Percentiles rank a stretch among this genome's conserved stretches.
phyloP scores from a whole-genome alignment of 768 basidiomycete genomes.

The Tricholoma bakamatsutake region DNA sequence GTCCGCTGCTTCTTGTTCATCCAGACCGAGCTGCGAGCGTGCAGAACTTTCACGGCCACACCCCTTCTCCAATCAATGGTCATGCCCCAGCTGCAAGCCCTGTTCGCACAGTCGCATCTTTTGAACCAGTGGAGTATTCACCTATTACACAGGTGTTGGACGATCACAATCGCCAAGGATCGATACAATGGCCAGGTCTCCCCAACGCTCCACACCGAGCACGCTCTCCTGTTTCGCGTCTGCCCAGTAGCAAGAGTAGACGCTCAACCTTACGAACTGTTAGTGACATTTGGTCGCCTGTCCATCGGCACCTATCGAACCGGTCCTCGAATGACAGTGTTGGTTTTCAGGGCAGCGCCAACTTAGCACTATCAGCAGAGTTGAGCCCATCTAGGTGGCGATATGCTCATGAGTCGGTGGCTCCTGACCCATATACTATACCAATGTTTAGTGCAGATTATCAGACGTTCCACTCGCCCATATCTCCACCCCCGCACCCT shows the following conservation, averaged over 20 bases:
- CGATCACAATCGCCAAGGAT: conserved; percentile 20
- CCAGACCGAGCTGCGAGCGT: conserved; percentile 17
- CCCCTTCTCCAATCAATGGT: conserved; percentile 17
- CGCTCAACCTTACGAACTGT: neutral
- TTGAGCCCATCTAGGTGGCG: conserved; percentile 10
- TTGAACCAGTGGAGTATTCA: conserved; percentile 12
- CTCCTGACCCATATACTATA: neutral
- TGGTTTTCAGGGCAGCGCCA: neutral
- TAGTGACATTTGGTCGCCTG: conserved; percentile 6
- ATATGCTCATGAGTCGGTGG: neutral
- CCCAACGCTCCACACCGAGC: conserved; percentile 31
- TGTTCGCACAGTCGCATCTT: conserved; percentile 17
- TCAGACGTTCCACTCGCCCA: conserved; percentile 2
- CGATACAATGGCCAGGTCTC: conserved; percentile 24
- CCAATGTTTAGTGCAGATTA: conserved; percentile 5
- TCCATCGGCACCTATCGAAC: neutral
- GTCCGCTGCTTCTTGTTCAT: conserved; percentile 15
- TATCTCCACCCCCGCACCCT: neutral
- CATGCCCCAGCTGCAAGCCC: conserved; percentile 19
- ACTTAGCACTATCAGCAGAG: conserved; percentile 9
- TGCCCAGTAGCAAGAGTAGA: conserved; percentile 10
- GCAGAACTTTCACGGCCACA: conserved; percentile 18
- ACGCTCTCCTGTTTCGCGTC: conserved; percentile 18
- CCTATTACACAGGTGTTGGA: neutral
- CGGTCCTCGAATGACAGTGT: conserved; percentile 11